phyloP scores from a whole-genome alignment of 305 asterid genomes.

The Plantago rigida region DNA sequence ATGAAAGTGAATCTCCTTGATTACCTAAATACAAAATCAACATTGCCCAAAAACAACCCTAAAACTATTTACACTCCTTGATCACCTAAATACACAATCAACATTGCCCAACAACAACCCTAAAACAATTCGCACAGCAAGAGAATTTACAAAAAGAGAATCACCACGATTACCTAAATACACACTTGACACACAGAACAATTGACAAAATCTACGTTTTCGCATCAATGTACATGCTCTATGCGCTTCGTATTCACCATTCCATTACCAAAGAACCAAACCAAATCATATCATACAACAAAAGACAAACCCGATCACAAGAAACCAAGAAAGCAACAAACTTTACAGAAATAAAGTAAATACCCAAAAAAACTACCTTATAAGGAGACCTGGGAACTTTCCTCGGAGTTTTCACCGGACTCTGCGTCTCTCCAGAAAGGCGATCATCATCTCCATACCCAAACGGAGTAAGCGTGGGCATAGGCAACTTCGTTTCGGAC shows the following conservation, averaged over 20 bases:
- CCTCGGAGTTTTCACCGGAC: conserved; percentile 64
- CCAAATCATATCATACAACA: too few relatives aligned
- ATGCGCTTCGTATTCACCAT: too few relatives aligned
- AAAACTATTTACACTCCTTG: too few relatives aligned
- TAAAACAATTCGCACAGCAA: too few relatives aligned
- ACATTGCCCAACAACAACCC: too few relatives aligned
- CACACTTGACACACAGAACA: neutral
- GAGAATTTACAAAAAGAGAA: too few relatives aligned
- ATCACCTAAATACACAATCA: too few relatives aligned
- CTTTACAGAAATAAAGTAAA: neutral
- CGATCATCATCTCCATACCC: conserved; percentile 71
- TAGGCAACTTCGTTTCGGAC: conserved; percentile 56
- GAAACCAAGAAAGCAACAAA: neutral
- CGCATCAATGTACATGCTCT: too few relatives aligned
- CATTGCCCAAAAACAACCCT: neutral
- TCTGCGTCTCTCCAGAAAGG: conserved; percentile 56
- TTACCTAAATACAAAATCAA: too few relatives aligned
- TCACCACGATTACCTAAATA: neutral
- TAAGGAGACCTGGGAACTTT: conserved; percentile 73
- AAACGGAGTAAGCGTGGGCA: conserved; percentile 59
- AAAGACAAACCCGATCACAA: conserved; percentile 4
- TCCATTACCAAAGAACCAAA: too few relatives aligned
- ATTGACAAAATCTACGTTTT: neutral
- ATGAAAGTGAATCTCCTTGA: too few relatives aligned
- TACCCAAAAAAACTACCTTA: conserved; percentile 35